phyloP scores from a whole-genome alignment of 2,329 filamentous ascomycete species.

The Myriosclerotinia curreyana region DNA sequence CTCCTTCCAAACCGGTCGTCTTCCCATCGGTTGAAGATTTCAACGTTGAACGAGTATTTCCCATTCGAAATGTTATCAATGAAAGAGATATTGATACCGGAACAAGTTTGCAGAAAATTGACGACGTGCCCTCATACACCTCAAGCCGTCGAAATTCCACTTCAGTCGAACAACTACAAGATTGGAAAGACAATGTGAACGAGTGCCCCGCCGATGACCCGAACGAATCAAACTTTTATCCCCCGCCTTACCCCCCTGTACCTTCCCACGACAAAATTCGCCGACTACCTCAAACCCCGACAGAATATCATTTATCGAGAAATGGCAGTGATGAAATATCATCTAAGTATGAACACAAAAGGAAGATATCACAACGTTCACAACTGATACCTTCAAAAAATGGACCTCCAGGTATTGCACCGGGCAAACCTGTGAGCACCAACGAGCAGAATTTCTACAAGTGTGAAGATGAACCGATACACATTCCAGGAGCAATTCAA shows the following conservation, averaged over 20 bases:
- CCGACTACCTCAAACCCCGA: conserved; percentile 16
- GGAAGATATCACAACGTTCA: conserved; percentile 25
- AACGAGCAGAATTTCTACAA: conserved; percentile 39
- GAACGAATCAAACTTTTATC: conserved; percentile 19
- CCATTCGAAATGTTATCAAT: conserved; percentile 31
- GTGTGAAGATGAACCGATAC: conserved; percentile 90
- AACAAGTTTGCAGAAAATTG: not conserved
- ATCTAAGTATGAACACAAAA: not conserved
- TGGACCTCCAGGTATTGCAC: conserved; percentile 27
- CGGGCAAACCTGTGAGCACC: conserved; percentile 22
- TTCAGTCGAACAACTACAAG: not conserved
- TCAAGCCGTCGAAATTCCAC: not conserved
- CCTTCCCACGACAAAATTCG: conserved; percentile 26
- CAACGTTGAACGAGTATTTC: conserved; percentile 31
- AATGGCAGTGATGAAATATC: not conserved
- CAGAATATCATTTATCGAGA: not conserved
- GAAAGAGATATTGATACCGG: not conserved
- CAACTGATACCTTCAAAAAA: conserved; percentile 26
- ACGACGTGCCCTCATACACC: not conserved
- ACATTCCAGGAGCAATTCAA: conserved; percentile 55
- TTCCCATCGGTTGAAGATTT: conserved; percentile 28
- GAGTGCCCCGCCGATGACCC: not conserved
- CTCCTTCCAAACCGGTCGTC: conserved; percentile 24
- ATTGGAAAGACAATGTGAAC: not conserved
- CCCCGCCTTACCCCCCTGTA: conserved; percentile 27